Evolutionary conservation across 805 yeast genomes (phyloP).

Genomic region (Metschnikowia dekortorum): DNA sequence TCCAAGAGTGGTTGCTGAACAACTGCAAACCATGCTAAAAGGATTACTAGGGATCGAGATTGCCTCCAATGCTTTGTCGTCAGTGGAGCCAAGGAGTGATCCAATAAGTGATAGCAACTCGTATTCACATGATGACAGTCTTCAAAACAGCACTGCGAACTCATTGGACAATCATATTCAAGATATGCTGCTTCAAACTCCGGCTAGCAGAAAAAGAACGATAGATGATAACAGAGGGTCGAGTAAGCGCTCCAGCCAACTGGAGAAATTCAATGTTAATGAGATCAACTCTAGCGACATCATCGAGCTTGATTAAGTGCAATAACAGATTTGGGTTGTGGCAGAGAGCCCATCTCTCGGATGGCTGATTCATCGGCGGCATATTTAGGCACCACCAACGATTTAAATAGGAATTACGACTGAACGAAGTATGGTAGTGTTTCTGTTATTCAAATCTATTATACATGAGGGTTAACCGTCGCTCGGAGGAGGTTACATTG

Average conservation of each 20-base stretch:
- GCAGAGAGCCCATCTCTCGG: no score
- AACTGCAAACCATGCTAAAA: conserved; percentile 5
- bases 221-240: conserved; percentile 2
- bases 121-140: not conserved
- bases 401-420: not conserved
- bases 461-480: conserved; percentile 10
- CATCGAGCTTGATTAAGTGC: conserved; percentile 13
- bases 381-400: not conserved
- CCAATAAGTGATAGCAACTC: not conserved
- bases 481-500: conserved; percentile 22
- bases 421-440: not conserved
- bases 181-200: conserved; percentile 11
- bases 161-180: conserved; percentile 7
- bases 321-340: not conserved
- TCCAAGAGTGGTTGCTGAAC: not conserved
- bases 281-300: conserved; percentile 10
- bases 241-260: conserved; percentile 12
- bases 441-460: conserved; percentile 5
- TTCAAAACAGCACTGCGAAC: conserved; percentile 1
- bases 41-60: conserved; percentile 6
- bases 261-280: conserved; percentile 8
- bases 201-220: conserved; percentile 10
- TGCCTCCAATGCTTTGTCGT: not conserved
- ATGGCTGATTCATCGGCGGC: no score
- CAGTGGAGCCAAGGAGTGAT: not conserved